Base-by-base conservation (phyloP, 1,284 basidiomycete species). In the Sporisorium graminicola region DNA sequence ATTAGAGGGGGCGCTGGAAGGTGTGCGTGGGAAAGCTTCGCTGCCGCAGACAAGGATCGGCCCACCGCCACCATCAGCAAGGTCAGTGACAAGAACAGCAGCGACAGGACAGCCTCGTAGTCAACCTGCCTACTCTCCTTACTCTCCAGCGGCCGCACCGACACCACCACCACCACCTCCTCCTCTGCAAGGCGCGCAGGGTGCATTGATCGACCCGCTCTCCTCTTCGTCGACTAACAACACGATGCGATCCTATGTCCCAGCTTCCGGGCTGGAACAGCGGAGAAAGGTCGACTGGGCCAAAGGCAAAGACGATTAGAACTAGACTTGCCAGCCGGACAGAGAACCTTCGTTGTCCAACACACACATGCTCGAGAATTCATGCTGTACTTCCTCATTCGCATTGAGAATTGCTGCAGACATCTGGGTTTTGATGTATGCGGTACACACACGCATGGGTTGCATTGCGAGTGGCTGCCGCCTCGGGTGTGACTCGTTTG, bases 1-100 rank as follows among this genome's bases (percentile, higher is more conserved):
- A 1, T 42, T 79, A 0, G 68, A 66, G 37, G 68, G 58, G 14
- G 77, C 74, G 1, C 33, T 75, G 8, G 58, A 74, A 43, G 72
- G 65, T 4, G 53, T 73, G 2, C 5, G 64, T 31, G 37, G 47
- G 12, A 65, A 64, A n/a, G 10, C 5, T 33, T 50, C 14, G 47
- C 55, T 43, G 44, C 55, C 59, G 22, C 59, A 68, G 27, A 49
- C 43, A 12, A 35, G 26, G 16, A 43, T 43, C 8, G 40, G 40
- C 20, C n/a, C 7, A 18, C 57, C 57, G 10, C 57, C 26, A 5
- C 33, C 29, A 18, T 35, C 60, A n/a, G n/a, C 27, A 5, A 31
- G 27, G n/a, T 42, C 46, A 26, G 43, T 42, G 10, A 5, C 35
- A 5, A 12, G 37, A 44, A 12, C n/a, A 20, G 50, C n/a, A 18